phyloP scores from a whole-genome alignment of 495 filamentous ascomycete species.

The Lasiosphaeris hirsuta region DNA sequence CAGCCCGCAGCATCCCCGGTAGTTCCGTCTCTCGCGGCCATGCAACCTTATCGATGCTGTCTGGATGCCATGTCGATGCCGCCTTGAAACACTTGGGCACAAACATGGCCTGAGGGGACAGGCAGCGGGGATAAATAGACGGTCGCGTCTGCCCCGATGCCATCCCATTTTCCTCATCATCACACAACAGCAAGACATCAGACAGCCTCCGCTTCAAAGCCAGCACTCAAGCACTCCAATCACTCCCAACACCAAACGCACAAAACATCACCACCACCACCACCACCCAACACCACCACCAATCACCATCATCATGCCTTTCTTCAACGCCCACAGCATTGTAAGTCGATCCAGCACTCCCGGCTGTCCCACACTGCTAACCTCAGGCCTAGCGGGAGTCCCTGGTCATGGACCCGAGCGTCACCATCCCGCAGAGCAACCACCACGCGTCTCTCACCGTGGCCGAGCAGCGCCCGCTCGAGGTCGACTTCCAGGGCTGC shows the following conservation, averaged over 20 bases:
- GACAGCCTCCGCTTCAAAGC: background rate
- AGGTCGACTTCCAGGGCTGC: constrained; percentile 26
- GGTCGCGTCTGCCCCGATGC: background rate
- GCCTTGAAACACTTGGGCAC: background rate
- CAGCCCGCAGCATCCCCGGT: too few species aligned
- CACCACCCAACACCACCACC: background rate
- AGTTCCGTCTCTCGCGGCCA: too few species aligned
- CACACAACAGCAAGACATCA: background rate
- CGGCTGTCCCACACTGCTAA: background rate
- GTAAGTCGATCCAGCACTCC: background rate
- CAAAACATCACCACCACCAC: background rate
- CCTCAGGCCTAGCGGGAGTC: constrained; percentile 1
- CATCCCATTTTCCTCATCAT: background rate
- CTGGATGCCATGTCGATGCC: background rate
- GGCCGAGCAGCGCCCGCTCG: constrained; percentile 20
- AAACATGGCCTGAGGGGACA: background rate
- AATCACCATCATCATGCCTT: constrained; percentile 6
- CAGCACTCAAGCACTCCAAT: background rate
- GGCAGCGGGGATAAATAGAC: background rate
- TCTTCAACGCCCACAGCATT: constrained; percentile 1
- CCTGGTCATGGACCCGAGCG: constrained; percentile 13
- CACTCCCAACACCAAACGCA: background rate
- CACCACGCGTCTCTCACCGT: constrained; percentile 4
- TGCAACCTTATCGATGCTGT: background rate
- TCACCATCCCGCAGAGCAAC: constrained; percentile 13